A percentile compares a stretch with the other conserved stretches of the same genome.
phyloP scores from a whole-genome alignment of 164 flowering plant genomes.

The Warburgia ugandensis region DNA sequence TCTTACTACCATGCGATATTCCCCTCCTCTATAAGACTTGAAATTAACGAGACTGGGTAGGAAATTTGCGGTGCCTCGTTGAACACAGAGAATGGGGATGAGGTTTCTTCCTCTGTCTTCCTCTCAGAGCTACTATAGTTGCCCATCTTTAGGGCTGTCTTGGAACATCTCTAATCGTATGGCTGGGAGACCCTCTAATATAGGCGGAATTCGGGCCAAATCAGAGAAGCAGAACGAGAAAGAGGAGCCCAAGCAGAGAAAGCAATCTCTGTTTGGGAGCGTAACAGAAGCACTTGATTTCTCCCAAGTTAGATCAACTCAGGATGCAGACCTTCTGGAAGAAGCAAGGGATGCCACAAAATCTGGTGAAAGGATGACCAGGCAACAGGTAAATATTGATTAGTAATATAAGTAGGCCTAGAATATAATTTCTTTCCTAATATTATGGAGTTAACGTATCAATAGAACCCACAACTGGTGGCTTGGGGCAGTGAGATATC shows the following conservation, averaged over 20 bases:
- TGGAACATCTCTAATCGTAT: constrained; percentile 10
- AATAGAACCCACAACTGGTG: no score
- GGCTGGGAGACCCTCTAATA: constrained; percentile 11
- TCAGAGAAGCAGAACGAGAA: constrained; percentile 25
- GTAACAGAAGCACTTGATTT: constrained; percentile 87
- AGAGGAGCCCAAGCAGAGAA: constrained; percentile 28
- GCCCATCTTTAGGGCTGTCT: constrained; percentile 12
- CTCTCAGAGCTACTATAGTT: constrained; percentile 22
- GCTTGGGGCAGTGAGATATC: no score
- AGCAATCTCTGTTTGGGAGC: constrained; percentile 55
- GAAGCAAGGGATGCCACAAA: constrained; percentile 67
- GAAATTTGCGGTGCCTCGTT: no score
- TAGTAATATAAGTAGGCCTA: no score
- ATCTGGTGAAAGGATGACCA: constrained; percentile 65
- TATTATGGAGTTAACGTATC: no score
- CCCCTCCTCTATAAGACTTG: no score
- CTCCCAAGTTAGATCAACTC: constrained; percentile 63
- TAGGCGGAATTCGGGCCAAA: constrained; percentile 37
- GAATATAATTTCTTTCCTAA: no score
- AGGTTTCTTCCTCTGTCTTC: constrained; percentile 48
- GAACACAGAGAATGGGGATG: no score
- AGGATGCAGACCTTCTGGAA: constrained; percentile 74
- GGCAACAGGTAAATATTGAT: constrained; percentile 67
- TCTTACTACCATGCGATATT: no score
- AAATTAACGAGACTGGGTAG: no score